A percentile compares a stretch with the other conserved stretches of the same genome.
phyloP scores from a whole-genome alignment of 495 filamentous ascomycete genomes.

The Glonium stellatum region DNA sequence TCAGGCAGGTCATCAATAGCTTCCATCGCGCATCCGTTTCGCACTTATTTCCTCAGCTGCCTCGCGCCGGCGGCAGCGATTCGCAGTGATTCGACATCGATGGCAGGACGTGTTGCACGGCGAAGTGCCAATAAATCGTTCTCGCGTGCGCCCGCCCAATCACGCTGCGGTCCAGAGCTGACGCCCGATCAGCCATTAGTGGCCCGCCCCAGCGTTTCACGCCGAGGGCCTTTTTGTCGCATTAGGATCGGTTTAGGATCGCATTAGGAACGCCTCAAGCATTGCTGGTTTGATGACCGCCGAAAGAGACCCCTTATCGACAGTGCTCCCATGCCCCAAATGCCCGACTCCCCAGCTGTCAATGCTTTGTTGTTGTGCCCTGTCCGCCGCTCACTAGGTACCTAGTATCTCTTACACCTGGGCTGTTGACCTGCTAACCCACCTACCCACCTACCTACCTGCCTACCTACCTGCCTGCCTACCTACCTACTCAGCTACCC shows the following conservation, averaged over 20 bases:
- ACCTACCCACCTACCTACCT: too few relatives aligned
- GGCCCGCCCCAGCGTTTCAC: conserved; percentile 18
- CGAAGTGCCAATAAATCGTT: conserved; percentile 15
- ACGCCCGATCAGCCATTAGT: background rate
- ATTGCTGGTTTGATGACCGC: background rate
- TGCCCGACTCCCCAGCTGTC: too few relatives aligned
- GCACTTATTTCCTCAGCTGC: background rate
- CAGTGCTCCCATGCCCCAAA: background rate
- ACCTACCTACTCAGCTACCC: too few relatives aligned
- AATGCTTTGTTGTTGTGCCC: too few relatives aligned
- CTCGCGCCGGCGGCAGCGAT: conserved; percentile 1
- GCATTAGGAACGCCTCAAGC: background rate
- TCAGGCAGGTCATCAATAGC: conserved; percentile 3
- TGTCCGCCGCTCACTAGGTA: too few relatives aligned
- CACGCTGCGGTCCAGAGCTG: background rate
- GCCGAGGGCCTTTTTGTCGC: background rate
- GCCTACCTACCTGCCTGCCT: too few relatives aligned
- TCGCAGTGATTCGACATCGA: background rate
- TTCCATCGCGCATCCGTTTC: background rate
- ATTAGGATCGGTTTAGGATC: background rate
- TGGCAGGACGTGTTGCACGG: conserved; percentile 7
- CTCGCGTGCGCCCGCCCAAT: conserved; percentile 12
- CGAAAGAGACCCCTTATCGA: background rate
- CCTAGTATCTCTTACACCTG: too few relatives aligned
- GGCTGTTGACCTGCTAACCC: too few relatives aligned